Conservation (phyloP, 805 yeast genomes). For the Ogataea ganodermae region DNA sequence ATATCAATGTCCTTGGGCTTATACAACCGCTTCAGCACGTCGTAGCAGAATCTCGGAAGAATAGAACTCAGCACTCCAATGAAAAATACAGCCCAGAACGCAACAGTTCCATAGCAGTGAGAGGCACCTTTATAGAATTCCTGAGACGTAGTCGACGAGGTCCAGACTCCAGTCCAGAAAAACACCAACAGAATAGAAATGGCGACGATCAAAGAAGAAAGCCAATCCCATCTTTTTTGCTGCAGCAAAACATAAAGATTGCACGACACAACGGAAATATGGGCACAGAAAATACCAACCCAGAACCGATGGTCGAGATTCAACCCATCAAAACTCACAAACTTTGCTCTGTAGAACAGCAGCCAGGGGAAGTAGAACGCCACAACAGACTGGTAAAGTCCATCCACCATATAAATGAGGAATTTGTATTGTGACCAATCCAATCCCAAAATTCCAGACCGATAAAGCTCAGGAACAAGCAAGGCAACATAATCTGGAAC, state of each 20-base stretch:
- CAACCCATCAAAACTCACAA: conserved; percentile 49
- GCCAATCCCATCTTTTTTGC: conserved; percentile 80
- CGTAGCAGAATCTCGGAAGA: conserved; percentile 60
- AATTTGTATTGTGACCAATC: conserved; percentile 67
- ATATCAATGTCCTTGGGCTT: conserved; percentile 70
- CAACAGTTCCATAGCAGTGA: conserved; percentile 58
- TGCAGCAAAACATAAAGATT: conserved; percentile 66
- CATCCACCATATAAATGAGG: conserved; percentile 65
- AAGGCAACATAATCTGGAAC: conserved; percentile 65
- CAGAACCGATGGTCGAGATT: conserved; percentile 67
- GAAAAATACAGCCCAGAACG: conserved; percentile 66
- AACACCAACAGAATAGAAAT: conserved; percentile 60
- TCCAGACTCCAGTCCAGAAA: conserved; percentile 84
- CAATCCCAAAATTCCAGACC: conserved; percentile 61
- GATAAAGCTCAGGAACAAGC: conserved; percentile 69
- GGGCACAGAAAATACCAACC: conserved; percentile 64
- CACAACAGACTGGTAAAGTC: conserved; percentile 68
- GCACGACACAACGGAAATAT: conserved; percentile 63
- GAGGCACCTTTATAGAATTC: conserved; percentile 68
- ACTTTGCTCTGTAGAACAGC: conserved; percentile 47
- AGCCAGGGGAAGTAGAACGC: conserved; percentile 70
- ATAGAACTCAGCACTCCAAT: conserved; percentile 56
- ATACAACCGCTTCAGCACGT: conserved; percentile 52
- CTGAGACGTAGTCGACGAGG: conserved; percentile 47
- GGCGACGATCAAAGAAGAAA: conserved; percentile 52